Base-by-base conservation (phyloP, 2,329 filamentous ascomycete species). In the Colletotrichum lupini region DNA sequence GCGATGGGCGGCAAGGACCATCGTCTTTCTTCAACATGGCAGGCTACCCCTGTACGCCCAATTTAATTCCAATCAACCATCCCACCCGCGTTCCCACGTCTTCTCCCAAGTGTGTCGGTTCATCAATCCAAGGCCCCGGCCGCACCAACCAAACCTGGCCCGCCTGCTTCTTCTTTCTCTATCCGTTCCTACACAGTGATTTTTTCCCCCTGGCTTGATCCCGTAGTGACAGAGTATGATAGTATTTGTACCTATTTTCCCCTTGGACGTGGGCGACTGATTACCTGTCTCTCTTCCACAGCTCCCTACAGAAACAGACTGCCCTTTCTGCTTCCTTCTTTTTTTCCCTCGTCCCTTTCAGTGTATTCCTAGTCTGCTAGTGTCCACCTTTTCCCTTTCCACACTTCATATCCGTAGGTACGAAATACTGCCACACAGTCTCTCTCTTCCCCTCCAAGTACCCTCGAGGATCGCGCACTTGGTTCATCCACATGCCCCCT, bases 61-160 rank as follows among this genome's bases (percentile, higher is more conserved):
- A 57, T 65, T 57, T 52, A 49, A 62, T 28, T 22, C 62, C 52
- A 65, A 57, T 57, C 52, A 11, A n/a, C 24, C 16, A 55, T 55
- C 16, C 49, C 42, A 52, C 52, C 11, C 9, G 30, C 30, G 16
- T 46, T 46, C 32, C 52, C 62, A 42, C 35, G 46, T 55, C 61
- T 30, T 57, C 35, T 30, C 52, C 53, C 53, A 5, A 49, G 42
- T 49, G 42, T 49, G 46, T 63, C 30, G 28, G 9, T 53, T 63
- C 46, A 28, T 49, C 42, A 49, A 49, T 53, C 49, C 46, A 32
- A 16, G 16, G 52, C 16, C 37, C 26, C 59, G 59, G 59, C 59
- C 37, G n/a, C 37, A 49, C 59, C 59, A 49, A 30, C 59, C 37
- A 66, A 59, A 42, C 68, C 66, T 42, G 67, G 58, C 19, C 28